Conservation (phyloP, 2,329 filamentous ascomycete species). For the Colletotrichum endophyticum region DNA sequence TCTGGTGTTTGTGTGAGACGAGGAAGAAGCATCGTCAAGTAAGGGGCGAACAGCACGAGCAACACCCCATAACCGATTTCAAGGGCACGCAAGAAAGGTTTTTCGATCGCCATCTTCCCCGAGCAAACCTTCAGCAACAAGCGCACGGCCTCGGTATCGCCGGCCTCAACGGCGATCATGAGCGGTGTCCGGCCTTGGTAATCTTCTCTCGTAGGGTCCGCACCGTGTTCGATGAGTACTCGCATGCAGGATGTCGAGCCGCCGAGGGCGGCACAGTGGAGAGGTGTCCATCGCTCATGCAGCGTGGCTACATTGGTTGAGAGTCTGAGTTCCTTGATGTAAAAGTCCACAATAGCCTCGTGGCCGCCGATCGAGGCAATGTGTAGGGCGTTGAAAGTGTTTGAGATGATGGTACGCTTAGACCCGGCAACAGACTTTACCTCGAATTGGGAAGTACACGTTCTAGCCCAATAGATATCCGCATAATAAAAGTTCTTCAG, state of each 20-base stretch:
- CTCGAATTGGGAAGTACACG: neutral
- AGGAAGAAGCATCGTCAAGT: neutral
- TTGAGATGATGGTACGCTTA: neutral
- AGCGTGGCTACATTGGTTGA: neutral
- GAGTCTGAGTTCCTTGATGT: neutral
- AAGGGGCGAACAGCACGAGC: neutral
- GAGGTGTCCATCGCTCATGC: neutral
- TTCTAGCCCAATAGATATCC: neutral
- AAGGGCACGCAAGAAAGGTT: neutral
- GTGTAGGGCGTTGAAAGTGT: neutral
- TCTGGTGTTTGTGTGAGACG: neutral
- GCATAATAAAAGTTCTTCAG: neutral
- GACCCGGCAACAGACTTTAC: neutral
- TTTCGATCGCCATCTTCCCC: neutral
- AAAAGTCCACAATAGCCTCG: neutral
- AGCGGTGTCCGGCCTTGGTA: neutral
- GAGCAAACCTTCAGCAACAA: neutral
- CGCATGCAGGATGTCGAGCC: neutral
- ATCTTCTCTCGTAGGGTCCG: neutral
- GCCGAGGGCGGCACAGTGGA: neutral
- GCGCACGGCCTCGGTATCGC: neutral
- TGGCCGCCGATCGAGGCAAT: neutral
- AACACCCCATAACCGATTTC: neutral
- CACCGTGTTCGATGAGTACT: neutral
- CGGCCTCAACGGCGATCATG: neutral